A percentile compares a stretch with the other conserved stretches of the same genome.
Evolutionary conservation across 345 rosid species (phyloP).

Genomic region (Pugionium cornutum): DNA sequence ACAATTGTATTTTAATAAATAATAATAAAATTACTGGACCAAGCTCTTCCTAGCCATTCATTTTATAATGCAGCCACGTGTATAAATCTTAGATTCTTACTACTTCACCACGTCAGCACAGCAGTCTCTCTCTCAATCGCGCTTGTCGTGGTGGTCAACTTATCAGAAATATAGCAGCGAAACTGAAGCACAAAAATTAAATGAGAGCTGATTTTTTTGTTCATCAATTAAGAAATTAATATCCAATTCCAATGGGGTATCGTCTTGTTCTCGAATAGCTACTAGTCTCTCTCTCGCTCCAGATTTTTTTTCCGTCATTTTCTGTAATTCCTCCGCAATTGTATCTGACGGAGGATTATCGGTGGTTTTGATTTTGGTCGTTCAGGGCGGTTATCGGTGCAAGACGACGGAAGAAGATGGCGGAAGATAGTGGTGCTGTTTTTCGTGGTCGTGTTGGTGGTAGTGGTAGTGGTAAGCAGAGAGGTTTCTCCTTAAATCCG

Average conservation of each 20-base stretch:
- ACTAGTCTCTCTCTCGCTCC: constrained; percentile 28
- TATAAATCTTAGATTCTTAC: constrained; percentile 34
- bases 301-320: neutral
- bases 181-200: neutral
- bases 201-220: neutral
- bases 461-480: constrained; percentile 47
- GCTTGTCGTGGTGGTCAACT: constrained; percentile 57
- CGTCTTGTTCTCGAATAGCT: constrained; percentile 32
- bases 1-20: too few species aligned
- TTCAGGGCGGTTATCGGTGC: constrained; percentile 36
- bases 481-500: constrained; percentile 59
- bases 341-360: neutral
- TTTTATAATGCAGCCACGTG: constrained; percentile 43
- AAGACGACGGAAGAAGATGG: constrained; percentile 35
- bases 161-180: constrained; percentile 37
- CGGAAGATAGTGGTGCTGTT: constrained; percentile 38
- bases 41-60: constrained; percentile 12
- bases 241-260: constrained; percentile 34
- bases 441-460: constrained; percentile 12
- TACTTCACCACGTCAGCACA: constrained; percentile 50
- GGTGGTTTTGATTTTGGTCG: constrained; percentile 25
- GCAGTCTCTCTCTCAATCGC: constrained; percentile 33
- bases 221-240: neutral
- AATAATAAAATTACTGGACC: too few species aligned
- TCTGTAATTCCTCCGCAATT: neutral